Conservation (phyloP, 768 basidiomycete genomes). For the Cubamyces lactineus region DNA sequence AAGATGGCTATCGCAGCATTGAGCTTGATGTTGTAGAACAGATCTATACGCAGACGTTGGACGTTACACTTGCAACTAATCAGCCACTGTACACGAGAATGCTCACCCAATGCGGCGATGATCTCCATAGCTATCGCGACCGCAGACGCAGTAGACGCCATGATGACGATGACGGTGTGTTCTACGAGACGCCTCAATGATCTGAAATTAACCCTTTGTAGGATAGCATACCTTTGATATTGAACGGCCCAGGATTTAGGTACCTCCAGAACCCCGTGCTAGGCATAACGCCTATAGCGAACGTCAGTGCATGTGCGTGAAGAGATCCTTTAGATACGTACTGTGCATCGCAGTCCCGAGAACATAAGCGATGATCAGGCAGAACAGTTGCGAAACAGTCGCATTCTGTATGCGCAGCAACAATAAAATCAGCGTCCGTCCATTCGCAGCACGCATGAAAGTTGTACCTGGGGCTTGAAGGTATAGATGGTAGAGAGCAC, state of each 20-base stretch:
- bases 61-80: not conserved
- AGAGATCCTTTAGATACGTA: constrained; percentile 35
- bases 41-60: constrained; percentile 36
- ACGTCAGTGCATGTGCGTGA: constrained; percentile 15
- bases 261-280: constrained; percentile 52
- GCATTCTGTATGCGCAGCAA: constrained; percentile 42
- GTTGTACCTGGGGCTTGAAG: constrained; percentile 39
- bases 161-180: constrained; percentile 65
- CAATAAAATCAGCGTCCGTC: not conserved
- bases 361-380: constrained; percentile 58
- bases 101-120: constrained; percentile 57
- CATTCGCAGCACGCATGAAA: not conserved
- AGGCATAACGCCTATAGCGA: constrained; percentile 44
- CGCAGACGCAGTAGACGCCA: constrained; percentile 60
- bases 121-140: constrained; percentile 62
- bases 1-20: constrained; percentile 56
- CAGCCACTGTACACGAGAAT: not conserved
- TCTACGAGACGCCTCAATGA: constrained; percentile 37
- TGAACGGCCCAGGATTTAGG: constrained; percentile 66
- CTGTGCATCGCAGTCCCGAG: constrained; percentile 53
- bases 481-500: constrained; percentile 43
- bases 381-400: constrained; percentile 56
- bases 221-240: constrained; percentile 46
- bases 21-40: constrained; percentile 54
- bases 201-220: not conserved